A percentile compares a stretch with the other conserved stretches of the same genome.
Evolutionary conservation across 768 basidiomycete species (phyloP).

Genomic region (Hericium rajendrae): DNA sequence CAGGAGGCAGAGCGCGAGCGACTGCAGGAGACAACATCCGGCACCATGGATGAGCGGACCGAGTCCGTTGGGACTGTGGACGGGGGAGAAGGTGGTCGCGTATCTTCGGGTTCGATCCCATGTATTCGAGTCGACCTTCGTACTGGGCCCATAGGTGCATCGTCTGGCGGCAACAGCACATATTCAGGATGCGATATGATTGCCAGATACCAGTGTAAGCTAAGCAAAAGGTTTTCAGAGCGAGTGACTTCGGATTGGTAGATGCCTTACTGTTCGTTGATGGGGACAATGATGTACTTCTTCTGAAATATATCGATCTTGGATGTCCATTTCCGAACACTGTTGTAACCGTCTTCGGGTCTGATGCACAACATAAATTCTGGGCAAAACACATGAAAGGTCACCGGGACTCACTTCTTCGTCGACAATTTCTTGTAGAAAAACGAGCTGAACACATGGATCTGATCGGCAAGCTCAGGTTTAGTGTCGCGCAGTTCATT

Average conservation of each 20-base stretch:
- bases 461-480: constrained; percentile 56
- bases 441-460: constrained; percentile 94
- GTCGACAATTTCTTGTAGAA: constrained; percentile 92
- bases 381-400: neutral
- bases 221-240: constrained; percentile 21
- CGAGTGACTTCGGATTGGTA: neutral
- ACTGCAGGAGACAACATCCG: neutral
- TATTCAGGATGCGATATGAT: constrained; percentile 79
- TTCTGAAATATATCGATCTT: constrained; percentile 84
- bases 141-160: neutral
- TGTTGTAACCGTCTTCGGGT: constrained; percentile 60
- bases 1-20: neutral
- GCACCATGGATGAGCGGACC: neutral
- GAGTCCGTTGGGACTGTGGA: neutral
- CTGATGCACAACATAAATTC: constrained; percentile 18
- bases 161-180: constrained; percentile 36
- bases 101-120: neutral
- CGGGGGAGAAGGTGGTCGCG: neutral
- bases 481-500: constrained; percentile 42
- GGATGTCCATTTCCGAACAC: constrained; percentile 90
- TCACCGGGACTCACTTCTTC: constrained; percentile 37
- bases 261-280: constrained; percentile 83
- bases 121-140: constrained; percentile 9
- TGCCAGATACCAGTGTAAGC: constrained; percentile 95
- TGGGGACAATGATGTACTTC: constrained; percentile 89